Evolutionary conservation across 192 early-diverging fungal species (phyloP).

Genomic region (Coemansia sp.): DNA sequence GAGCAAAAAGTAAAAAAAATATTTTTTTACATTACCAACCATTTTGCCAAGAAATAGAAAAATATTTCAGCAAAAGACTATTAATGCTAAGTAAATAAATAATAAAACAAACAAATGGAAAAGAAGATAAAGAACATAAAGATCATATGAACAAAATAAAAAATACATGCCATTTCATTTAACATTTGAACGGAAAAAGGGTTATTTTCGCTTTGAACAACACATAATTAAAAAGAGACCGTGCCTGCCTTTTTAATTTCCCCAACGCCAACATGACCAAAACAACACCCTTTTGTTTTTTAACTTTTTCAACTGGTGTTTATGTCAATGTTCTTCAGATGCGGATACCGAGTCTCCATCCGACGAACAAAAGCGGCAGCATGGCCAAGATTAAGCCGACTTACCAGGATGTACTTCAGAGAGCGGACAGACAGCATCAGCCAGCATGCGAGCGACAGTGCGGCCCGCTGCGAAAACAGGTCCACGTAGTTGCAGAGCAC

Average conservation of each 20-base stretch:
- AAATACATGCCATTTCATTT: no score
- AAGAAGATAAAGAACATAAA: no score
- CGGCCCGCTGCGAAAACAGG: neutral
- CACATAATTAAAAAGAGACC: no score
- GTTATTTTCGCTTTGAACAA: no score
- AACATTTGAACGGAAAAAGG: no score
- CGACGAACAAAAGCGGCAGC: neutral
- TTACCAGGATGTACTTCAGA: neutral
- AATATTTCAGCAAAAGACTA: no score
- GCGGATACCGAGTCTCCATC: neutral
- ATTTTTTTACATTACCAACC: no score
- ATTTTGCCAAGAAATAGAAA: no score
- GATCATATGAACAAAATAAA: no score
- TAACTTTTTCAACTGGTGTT: conserved; percentile 4
- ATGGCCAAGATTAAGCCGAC: neutral
- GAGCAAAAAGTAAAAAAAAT: no score
- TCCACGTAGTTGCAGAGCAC: conserved; percentile 1
- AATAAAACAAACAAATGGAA: no score
- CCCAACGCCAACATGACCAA: neutral
- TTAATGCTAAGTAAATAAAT: no score
- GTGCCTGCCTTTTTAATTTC: neutral
- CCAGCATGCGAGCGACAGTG: neutral
- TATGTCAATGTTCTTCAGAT: neutral
- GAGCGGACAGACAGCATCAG: neutral
- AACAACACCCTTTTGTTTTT: neutral